These are phyloP conservation scores for Entomortierella chlamydospora DNA, from an alignment of 192 early-diverging fungal genomes.

Conservation along the genomic window DNA sequence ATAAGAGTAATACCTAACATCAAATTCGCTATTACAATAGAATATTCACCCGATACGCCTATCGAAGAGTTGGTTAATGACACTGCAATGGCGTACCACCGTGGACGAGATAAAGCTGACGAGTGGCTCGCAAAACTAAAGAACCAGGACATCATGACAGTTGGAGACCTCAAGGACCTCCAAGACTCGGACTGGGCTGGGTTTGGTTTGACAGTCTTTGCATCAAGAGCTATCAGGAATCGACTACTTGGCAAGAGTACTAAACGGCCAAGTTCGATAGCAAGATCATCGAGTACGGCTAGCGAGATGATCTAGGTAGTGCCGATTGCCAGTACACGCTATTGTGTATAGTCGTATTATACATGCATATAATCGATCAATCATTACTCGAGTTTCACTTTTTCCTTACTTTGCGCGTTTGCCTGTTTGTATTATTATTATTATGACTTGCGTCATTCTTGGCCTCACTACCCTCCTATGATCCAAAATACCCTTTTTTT, in stretches of 20 bases:
- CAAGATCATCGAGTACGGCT: constrained; percentile 15
- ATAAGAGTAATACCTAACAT: not conserved
- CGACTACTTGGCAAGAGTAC: constrained; percentile 58
- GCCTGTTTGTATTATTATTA: no score
- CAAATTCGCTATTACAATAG: constrained; percentile 19
- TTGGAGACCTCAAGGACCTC: constrained; percentile 79
- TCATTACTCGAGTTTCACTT: no score
- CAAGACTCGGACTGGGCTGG: constrained; percentile 82
- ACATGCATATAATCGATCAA: no score
- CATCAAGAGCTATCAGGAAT: constrained; percentile 65
- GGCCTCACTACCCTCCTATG: no score
- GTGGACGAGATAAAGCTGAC: constrained; percentile 73
- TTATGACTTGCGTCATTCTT: no score
- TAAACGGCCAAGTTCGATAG: constrained; percentile 19
- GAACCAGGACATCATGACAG: constrained; percentile 82
- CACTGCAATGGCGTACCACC: constrained; percentile 72
- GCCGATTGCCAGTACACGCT: not conserved
- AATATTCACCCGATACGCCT: constrained; percentile 65
- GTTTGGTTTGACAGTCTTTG: constrained; percentile 68
- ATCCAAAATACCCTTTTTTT: no score
- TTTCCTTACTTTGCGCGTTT: no score
- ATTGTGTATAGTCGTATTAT: no score
- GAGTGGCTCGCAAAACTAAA: constrained; percentile 77
- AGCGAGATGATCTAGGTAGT: constrained; percentile 15
- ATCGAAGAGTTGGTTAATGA: constrained; percentile 80